Conservation (phyloP, 2,329 filamentous ascomycete genomes). For the Colletotrichum tropicicola region DNA sequence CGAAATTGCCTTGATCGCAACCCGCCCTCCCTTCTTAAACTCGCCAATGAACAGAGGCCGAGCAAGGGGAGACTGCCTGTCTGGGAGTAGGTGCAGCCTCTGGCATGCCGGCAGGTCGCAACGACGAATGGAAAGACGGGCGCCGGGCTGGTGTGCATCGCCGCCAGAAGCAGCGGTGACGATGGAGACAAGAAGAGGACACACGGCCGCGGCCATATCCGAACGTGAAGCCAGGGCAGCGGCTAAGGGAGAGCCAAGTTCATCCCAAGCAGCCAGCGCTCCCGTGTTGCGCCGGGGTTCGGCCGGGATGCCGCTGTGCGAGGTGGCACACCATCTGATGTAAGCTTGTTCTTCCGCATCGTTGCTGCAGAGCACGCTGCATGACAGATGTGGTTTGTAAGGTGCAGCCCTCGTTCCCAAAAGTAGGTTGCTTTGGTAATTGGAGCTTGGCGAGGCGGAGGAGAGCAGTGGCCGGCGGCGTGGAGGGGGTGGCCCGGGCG, state of each 20-base stretch:
- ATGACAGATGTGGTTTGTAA: slow-evolving; percentile 26
- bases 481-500: neutral
- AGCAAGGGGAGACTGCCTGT: neutral
- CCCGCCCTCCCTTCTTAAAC: neutral
- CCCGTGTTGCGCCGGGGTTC: neutral
- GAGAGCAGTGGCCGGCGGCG: no score
- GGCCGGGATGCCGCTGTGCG: neutral
- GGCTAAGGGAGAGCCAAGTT: neutral
- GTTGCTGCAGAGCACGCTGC: slow-evolving; percentile 1
- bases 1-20: neutral
- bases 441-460: no score
- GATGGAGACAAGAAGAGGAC: slow-evolving; percentile 9
- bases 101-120: neutral
- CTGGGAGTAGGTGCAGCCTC: neutral
- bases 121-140: neutral
- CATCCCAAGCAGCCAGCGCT: neutral
- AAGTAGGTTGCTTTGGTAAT: no score
- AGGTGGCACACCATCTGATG: slow-evolving; percentile 19
- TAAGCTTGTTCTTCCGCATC: slow-evolving; percentile 17
- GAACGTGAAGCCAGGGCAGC: neutral
- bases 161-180: neutral
- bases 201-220: slow-evolving; percentile 1
- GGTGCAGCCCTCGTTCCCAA: neutral
- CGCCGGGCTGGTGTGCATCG: neutral
- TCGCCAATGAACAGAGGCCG: neutral